A percentile compares a stretch with the other conserved stretches of the same genome.
These are phyloP conservation scores for Hypoxylon sp. DNA, from an alignment of 2,329 filamentous ascomycete species.

Conservation along the genomic window DNA sequence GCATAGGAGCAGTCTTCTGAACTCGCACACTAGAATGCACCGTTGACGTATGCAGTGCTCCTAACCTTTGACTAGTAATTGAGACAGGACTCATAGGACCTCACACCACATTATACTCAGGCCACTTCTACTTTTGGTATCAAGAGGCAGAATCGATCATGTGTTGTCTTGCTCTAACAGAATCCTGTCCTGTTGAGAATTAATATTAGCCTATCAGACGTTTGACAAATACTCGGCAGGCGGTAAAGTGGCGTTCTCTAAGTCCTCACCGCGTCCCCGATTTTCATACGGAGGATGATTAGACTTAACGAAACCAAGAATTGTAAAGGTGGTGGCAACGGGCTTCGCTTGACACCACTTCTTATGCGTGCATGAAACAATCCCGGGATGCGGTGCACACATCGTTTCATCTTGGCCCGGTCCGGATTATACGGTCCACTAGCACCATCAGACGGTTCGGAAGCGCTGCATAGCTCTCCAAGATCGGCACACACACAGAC, in stretches of 20 bases:
- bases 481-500: conserved; percentile 43
- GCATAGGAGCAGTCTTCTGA: conserved; percentile 4
- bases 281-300: conserved; percentile 11
- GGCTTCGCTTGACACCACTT: conserved; percentile 14
- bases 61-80: conserved; percentile 24
- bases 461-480: conserved; percentile 36
- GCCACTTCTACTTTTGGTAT: neutral
- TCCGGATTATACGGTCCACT: conserved; percentile 43
- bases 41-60: conserved; percentile 34
- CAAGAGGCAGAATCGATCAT: neutral
- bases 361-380: conserved; percentile 38
- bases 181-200: conserved; percentile 5
- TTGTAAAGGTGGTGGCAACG: conserved; percentile 3
- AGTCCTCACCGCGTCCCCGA: neutral
- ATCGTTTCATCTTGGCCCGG: conserved; percentile 45
- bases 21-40: conserved; percentile 28
- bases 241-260: neutral
- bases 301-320: conserved; percentile 7
- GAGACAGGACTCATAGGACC: conserved; percentile 22
- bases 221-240: conserved; percentile 5
- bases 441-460: conserved; percentile 43
- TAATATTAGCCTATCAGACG: neutral
- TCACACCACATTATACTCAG: neutral
- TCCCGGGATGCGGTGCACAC: conserved; percentile 41
- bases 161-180: conserved; percentile 7